These are phyloP conservation scores for Aspergillus homomorphus DNA, from an alignment of 495 filamentous ascomycete genomes.

Conservation along the genomic window DNA sequence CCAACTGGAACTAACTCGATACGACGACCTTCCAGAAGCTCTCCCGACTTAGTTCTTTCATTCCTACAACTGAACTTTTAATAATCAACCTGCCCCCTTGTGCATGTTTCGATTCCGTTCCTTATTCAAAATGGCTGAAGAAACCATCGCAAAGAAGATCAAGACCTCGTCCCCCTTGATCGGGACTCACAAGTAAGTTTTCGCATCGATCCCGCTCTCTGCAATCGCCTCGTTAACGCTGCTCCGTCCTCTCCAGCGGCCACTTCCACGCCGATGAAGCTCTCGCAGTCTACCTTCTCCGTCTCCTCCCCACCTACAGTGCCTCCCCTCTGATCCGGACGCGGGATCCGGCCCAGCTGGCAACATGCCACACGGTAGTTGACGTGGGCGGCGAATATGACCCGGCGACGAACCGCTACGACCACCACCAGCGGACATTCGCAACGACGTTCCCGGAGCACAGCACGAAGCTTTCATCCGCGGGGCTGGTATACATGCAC, in stretches of 20 bases:
- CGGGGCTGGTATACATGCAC: slow-evolving; percentile 92
- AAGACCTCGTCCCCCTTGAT: slow-evolving; percentile 65
- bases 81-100: slow-evolving; percentile 13
- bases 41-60: background rate
- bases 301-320: slow-evolving; percentile 77
- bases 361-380: slow-evolving; percentile 87
- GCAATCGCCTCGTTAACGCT: background rate
- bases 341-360: slow-evolving; percentile 74
- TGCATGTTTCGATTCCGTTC: slow-evolving; percentile 32
- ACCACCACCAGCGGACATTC: slow-evolving; percentile 97
- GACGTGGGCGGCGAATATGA: slow-evolving; percentile 94
- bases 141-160: slow-evolving; percentile 66
- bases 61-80: background rate
- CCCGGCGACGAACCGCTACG: slow-evolving; percentile 69
- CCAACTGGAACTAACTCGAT: background rate
- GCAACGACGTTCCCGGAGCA: slow-evolving; percentile 71
- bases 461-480: slow-evolving; percentile 84
- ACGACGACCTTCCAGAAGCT: background rate
- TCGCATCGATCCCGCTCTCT: background rate
- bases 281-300: slow-evolving; percentile 94
- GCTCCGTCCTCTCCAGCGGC: slow-evolving; percentile 48
- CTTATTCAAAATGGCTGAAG: slow-evolving; percentile 56
- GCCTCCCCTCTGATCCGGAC: slow-evolving; percentile 76
- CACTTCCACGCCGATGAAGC: slow-evolving; percentile 99
- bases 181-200: slow-evolving; percentile 74